A percentile compares a stretch with the other conserved stretches of the same genome.
phyloP scores from a whole-genome alignment of 345 rosid species.

The Lepidium sativum region DNA sequence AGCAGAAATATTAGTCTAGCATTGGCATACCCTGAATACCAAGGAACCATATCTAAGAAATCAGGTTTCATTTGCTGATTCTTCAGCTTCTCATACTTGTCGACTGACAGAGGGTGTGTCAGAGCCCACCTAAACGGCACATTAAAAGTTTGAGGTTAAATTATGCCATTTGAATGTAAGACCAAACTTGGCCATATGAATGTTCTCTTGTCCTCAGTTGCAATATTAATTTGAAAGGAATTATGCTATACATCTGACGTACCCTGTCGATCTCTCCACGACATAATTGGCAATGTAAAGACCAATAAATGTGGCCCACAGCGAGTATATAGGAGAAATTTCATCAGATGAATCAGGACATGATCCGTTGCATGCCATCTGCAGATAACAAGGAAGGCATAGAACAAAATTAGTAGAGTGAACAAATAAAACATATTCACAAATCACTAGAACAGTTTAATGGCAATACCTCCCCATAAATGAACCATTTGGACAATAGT shows the following conservation, averaged over 20 bases:
- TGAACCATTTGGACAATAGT: slow-evolving; percentile 93
- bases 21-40: slow-evolving; percentile 90
- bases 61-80: slow-evolving; percentile 84
- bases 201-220: neutral
- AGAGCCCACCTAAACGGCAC: slow-evolving; percentile 80
- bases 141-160: neutral
- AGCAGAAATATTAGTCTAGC: neutral
- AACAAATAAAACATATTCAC: neutral
- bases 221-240: neutral
- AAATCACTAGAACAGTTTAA: neutral
- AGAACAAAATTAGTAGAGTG: neutral
- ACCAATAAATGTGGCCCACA: slow-evolving; percentile 99
- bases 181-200: neutral
- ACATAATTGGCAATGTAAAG: slow-evolving; percentile 98
- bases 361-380: slow-evolving; percentile 55
- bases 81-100: slow-evolving; percentile 71
- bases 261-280: slow-evolving; percentile 98
- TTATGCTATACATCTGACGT: slow-evolving; percentile 26
- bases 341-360: slow-evolving; percentile 77
- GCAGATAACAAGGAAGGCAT: slow-evolving; percentile 15
- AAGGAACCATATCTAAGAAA: slow-evolving; percentile 98
- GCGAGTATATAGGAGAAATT: slow-evolving; percentile 95
- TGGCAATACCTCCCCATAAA: slow-evolving; percentile 80
- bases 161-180: neutral
- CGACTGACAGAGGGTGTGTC: slow-evolving; percentile 76